A percentile compares a stretch with the other conserved stretches of the same genome.
Evolutionary conservation across 2,329 filamentous ascomycete species (phyloP).

Genomic region (Ascochyta viciae-villosae): DNA sequence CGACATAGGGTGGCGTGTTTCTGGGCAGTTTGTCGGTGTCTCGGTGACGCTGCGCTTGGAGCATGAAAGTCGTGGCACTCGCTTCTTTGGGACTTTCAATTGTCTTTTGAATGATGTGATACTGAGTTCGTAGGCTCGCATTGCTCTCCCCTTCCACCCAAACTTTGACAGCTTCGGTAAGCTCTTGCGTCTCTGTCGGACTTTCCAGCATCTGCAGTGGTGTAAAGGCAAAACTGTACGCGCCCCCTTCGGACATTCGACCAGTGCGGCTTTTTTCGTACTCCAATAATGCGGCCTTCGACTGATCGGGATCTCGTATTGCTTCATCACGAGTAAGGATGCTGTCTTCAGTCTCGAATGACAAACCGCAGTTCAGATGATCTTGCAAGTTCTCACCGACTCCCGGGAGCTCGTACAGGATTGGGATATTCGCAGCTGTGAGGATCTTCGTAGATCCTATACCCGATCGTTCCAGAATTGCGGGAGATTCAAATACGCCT

Average conservation of each 20-base stretch:
- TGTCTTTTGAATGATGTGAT: conserved; percentile 20
- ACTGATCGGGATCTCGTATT: conserved; percentile 15
- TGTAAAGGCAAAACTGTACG: conserved; percentile 30
- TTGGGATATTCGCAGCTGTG: conserved; percentile 56
- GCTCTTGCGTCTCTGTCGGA: conserved; percentile 18
- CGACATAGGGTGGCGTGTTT: conserved; percentile 16
- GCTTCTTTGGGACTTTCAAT: conserved; percentile 26
- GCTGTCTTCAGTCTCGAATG: conserved; percentile 19
- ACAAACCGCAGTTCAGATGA: conserved; percentile 47
- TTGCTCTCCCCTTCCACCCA: conserved; percentile 9
- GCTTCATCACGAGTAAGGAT: conserved; percentile 21
- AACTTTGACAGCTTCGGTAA: conserved; percentile 11
- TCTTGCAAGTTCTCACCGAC: conserved; percentile 70
- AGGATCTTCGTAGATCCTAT: conserved; percentile 60
- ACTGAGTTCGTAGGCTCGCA: conserved; percentile 17
- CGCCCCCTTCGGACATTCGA: conserved; percentile 25
- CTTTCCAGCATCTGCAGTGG: conserved; percentile 28
- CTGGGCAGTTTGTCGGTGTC: conserved; percentile 13
- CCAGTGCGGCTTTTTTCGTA: conserved; percentile 25
- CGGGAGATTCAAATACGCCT: conserved; percentile 60
- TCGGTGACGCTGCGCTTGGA: conserved; percentile 21
- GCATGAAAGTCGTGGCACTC: conserved; percentile 26
- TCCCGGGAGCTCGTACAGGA: conserved; percentile 63
- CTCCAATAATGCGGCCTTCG: conserved; percentile 18
- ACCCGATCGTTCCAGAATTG: conserved; percentile 65